Conservation (phyloP, 352 stramenopile species). For the Globisporangium mamillatum region DNA sequence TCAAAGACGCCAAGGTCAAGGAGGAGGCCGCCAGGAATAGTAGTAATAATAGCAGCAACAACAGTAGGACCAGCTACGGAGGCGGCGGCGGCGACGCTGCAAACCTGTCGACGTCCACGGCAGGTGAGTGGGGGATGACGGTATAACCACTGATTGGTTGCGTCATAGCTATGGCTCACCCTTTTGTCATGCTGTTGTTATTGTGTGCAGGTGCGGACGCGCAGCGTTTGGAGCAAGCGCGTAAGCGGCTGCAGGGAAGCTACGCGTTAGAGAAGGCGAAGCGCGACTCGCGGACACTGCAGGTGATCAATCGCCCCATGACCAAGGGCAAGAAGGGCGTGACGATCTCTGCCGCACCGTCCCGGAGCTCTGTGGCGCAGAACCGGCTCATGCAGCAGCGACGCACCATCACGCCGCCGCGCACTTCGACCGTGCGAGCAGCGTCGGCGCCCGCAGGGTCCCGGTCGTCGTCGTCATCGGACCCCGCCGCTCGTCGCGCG, state of each 20-base stretch:
- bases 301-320: constrained; percentile 65
- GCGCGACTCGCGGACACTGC: constrained; percentile 65
- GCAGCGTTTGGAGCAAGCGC: constrained; percentile 60
- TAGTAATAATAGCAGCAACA: constrained; percentile 12
- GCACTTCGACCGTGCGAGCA: constrained; percentile 14
- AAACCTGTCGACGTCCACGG: not conserved
- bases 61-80: constrained; percentile 1
- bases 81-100: too few species aligned
- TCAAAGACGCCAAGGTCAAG: constrained; percentile 20
- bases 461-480: not conserved
- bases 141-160: too few species aligned
- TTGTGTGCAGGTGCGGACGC: constrained; percentile 26
- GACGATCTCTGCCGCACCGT: constrained; percentile 62
- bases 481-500: constrained; percentile 18
- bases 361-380: constrained; percentile 46
- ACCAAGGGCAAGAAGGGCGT: constrained; percentile 47
- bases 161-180: too few species aligned
- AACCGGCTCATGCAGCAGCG: constrained; percentile 38
- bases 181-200: not conserved
- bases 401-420: constrained; percentile 16
- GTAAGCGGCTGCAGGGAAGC: constrained; percentile 69
- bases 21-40: not conserved
- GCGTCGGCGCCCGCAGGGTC: constrained; percentile 28
- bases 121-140: not conserved
- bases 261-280: constrained; percentile 75